These are phyloP conservation scores for Boletus rex-veris DNA, from an alignment of 768 basidiomycete species.

Conservation along the genomic window DNA sequence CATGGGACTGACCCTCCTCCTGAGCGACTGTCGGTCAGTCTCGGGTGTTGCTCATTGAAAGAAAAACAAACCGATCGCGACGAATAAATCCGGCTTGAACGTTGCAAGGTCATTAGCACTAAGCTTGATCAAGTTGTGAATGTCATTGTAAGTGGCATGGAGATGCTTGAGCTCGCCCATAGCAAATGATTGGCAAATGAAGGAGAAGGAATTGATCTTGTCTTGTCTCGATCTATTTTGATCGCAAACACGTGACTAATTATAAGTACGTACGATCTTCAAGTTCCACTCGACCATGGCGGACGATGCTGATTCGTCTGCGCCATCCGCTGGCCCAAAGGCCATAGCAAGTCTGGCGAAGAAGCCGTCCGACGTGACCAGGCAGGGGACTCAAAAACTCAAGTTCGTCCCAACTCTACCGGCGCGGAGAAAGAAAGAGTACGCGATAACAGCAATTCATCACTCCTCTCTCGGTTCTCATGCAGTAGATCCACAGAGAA, in stretches of 20 bases:
- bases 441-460: slow-evolving; percentile 34
- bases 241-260: slow-evolving; percentile 18
- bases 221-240: not conserved
- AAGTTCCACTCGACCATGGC: slow-evolving; percentile 16
- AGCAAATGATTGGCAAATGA: slow-evolving; percentile 13
- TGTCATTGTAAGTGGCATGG: slow-evolving; percentile 84
- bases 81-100: slow-evolving; percentile 84
- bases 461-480: slow-evolving; percentile 4
- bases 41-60: not conserved
- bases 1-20: slow-evolving; percentile 72
- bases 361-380: slow-evolving; percentile 64
- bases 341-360: slow-evolving; percentile 77
- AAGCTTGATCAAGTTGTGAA: slow-evolving; percentile 81
- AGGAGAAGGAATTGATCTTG: not conserved
- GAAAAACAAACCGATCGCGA: slow-evolving; percentile 68
- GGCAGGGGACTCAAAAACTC: slow-evolving; percentile 71
- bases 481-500: slow-evolving; percentile 43
- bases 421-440: slow-evolving; percentile 77
- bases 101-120: slow-evolving; percentile 65
- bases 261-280: not conserved
- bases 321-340: slow-evolving; percentile 40
- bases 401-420: slow-evolving; percentile 80
- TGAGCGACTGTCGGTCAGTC: slow-evolving; percentile 27
- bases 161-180: slow-evolving; percentile 53
- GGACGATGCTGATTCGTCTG: slow-evolving; percentile 15